Evolutionary conservation across 805 yeast species (phyloP), one percentile per base, ranked within the genome.

Genomic region (Candida maris): DNA sequence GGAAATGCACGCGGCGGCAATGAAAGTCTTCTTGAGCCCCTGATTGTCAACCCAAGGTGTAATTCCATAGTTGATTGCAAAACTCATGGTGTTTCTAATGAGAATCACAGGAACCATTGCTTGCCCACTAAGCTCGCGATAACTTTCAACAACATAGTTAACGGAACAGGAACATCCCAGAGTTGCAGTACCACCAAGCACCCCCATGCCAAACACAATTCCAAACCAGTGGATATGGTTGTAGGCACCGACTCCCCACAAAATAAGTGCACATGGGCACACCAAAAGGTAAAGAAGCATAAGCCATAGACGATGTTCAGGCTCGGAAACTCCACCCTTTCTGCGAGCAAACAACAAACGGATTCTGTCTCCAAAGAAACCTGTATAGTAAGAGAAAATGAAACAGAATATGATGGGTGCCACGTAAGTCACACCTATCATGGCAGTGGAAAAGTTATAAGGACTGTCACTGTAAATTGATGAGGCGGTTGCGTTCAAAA

Each of bases 171-270:
- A 70, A 33, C 76, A 64, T 10, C 79, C 79, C 30, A 76, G 71
- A 39, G 75, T 57, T 39, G 73, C 66, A 27, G 67, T 54, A 6
- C 81, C 79, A 12, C 77, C 80, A 14, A 75, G 58, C 28, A 75
- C 52, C 3, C 81, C 84, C 49, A 74, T 63, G 3, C 80, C 81
- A 32, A 68, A 61, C 23, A 71, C 68, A 4, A 72, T 59, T 2
- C 74, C 73, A 32, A 74, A 62, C 82, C 85, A 79, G 30, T 70
- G 72, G 21, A 70, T 59, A 4, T 60, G 64, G 35, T 70, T 67
- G 33, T 68, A 68, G 0, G 83, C 79, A 10, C 82, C 84, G 31
- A 77, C 68, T 32, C 85, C 85, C 69, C 79, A 77, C 12, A 80
- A 62, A 41, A 77, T 65, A 38, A 75, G 59, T 0, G 81, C 75